These are phyloP conservation scores for Ogataea methylovora DNA, from an alignment of 805 yeast species.

Conservation along the genomic window DNA sequence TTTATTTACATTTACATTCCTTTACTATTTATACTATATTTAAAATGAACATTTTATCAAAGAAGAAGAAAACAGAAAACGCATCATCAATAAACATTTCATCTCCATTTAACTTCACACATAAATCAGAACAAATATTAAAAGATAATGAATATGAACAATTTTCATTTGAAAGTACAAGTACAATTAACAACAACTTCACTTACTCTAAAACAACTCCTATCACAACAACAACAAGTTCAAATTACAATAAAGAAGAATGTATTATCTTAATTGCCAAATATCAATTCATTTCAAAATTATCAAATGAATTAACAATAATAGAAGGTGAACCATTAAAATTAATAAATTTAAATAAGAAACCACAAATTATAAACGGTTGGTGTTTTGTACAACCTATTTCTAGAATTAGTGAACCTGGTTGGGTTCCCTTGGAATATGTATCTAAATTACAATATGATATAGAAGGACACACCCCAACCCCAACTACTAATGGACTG, in stretches of 20 bases:
- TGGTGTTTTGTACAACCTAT: slow-evolving; percentile 53
- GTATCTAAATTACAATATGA: slow-evolving; percentile 8
- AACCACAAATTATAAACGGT: slow-evolving; percentile 30
- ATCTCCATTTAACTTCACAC: slow-evolving; percentile 1
- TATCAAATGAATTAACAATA: slow-evolving; percentile 35
- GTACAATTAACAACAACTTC: neutral
- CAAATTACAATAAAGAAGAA: too few relatives aligned
- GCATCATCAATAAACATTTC: neutral
- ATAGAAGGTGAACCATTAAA: slow-evolving; percentile 46
- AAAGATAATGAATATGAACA: neutral
- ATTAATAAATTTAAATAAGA: slow-evolving; percentile 34
- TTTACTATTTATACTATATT: too few relatives aligned
- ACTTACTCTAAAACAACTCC: neutral
- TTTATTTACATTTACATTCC: too few relatives aligned
- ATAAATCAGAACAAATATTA: neutral
- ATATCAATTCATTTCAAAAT: slow-evolving; percentile 32
- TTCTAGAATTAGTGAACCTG: slow-evolving; percentile 35
- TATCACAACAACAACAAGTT: too few relatives aligned
- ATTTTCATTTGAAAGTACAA: neutral
- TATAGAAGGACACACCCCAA: neutral
- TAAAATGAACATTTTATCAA: slow-evolving; percentile 42
- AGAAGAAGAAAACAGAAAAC: slow-evolving; percentile 10
- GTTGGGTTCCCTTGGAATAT: slow-evolving; percentile 45
- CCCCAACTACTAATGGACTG: neutral
- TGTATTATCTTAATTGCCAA: neutral